A percentile compares a stretch with the other conserved stretches of the same genome.
Conservation (phyloP, 2,329 filamentous ascomycete genomes). For the Penicillium sp. region DNA sequence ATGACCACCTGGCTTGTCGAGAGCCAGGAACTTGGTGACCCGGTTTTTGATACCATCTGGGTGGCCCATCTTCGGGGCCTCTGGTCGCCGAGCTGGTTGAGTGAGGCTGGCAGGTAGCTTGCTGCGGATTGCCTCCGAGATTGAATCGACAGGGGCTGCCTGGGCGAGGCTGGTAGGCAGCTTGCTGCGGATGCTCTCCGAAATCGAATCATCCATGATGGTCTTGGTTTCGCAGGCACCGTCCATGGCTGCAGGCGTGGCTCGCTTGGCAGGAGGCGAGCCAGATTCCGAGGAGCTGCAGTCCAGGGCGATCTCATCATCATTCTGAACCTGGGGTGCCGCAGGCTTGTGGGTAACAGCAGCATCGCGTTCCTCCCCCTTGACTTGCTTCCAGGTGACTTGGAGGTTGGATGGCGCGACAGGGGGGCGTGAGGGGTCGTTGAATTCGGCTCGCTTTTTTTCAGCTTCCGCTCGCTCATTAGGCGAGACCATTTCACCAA, state of each 20-base stretch:
- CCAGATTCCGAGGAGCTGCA: conserved; percentile 19
- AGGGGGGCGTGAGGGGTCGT: neutral
- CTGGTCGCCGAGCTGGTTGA: conserved; percentile 31
- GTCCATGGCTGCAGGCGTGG: neutral
- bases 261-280: neutral
- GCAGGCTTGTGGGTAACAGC: neutral
- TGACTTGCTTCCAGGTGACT: neutral
- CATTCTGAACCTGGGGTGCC: conserved; percentile 49
- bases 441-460: neutral
- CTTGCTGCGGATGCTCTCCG: conserved; percentile 67
- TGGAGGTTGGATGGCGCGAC: neutral
- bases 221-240: neutral
- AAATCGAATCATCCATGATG: conserved; percentile 4
- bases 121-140: conserved; percentile 62
- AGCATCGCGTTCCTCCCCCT: neutral
- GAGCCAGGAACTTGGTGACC: conserved; percentile 76
- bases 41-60: conserved; percentile 75
- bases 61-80: conserved; percentile 58
- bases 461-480: neutral
- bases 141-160: neutral
- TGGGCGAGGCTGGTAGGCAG: conserved; percentile 70
- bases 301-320: conserved; percentile 46
- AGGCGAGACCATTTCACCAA: neutral
- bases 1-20: conserved; percentile 81
- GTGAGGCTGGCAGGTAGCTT: conserved; percentile 33